phyloP scores from a whole-genome alignment of 176 grass and related monocot genomes.

The Alloteropsis semialata region DNA sequence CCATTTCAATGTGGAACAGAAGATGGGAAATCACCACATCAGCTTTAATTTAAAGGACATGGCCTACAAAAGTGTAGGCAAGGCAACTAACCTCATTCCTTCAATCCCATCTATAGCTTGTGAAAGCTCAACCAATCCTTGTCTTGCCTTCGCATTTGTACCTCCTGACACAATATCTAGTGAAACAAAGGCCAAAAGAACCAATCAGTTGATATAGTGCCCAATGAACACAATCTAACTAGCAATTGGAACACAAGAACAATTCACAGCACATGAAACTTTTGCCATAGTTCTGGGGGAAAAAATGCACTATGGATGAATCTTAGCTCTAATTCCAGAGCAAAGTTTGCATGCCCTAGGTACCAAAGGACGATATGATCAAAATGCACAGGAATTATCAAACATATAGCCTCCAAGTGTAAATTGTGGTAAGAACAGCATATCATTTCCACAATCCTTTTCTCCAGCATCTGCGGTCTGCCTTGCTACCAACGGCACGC shows the following conservation, averaged over 20 bases:
- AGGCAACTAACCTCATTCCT: conserved; percentile 55
- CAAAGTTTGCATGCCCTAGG: background rate
- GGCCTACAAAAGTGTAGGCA: background rate
- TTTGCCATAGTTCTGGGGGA: background rate
- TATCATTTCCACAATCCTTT: background rate
- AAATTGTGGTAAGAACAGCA: background rate
- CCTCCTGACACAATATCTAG: conserved; percentile 62
- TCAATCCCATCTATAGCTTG: conserved; percentile 51
- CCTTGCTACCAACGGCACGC: background rate
- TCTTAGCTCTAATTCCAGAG: background rate
- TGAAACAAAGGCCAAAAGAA: conserved; percentile 8
- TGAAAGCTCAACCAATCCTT: conserved; percentile 58
- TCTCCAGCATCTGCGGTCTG: background rate
- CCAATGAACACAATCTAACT: background rate
- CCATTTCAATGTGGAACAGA: background rate
- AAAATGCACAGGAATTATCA: conserved; percentile 2
- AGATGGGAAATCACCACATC: background rate
- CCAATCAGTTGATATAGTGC: conserved; percentile 11
- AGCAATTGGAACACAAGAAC: background rate
- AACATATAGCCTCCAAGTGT: background rate
- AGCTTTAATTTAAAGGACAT: background rate
- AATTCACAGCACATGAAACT: background rate
- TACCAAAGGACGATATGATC: background rate
- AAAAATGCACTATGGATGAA: background rate
- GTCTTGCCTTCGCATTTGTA: conserved; percentile 28